Evolutionary conservation across 169 alveolate genomes (phyloP).

Genomic region (Amoebophrya sp.): DNA sequence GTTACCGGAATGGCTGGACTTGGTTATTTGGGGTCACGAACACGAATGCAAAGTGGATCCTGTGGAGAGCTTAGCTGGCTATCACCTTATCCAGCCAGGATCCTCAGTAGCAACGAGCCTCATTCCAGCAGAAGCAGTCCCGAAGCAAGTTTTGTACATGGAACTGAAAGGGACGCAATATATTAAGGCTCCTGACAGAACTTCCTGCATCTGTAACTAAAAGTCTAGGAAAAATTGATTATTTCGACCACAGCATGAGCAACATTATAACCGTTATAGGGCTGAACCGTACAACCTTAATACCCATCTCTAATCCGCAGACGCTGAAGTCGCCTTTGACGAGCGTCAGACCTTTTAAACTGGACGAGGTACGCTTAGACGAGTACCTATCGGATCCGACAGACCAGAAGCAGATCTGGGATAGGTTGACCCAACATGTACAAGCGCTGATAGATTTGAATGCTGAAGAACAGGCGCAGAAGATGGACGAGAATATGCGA

Average conservation of each 20-base stretch:
- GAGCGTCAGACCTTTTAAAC: neutral
- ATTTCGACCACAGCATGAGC: too few relatives aligned
- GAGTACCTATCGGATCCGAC: neutral
- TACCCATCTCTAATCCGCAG: too few relatives aligned
- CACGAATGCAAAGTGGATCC: slow-evolving; percentile 76
- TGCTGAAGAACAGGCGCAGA: neutral
- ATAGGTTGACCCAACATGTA: neutral
- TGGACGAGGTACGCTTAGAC: neutral
- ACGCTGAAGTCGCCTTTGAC: neutral
- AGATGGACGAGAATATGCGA: neutral
- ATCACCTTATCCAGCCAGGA: slow-evolving; percentile 50
- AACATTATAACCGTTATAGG: too few relatives aligned
- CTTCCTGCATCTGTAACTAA: too few relatives aligned
- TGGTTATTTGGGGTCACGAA: slow-evolving; percentile 93
- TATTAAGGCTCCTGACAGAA: too few relatives aligned
- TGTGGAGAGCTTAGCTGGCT: slow-evolving; percentile 50
- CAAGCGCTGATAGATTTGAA: neutral
- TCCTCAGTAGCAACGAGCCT: slow-evolving; percentile 47
- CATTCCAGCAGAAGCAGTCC: neutral
- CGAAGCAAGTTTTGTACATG: neutral
- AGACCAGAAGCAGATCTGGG: neutral
- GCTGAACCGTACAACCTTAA: too few relatives aligned
- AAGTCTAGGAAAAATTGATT: too few relatives aligned
- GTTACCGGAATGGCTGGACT: slow-evolving; percentile 75
- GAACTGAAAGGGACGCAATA: neutral